A percentile compares a stretch with the other conserved stretches of the same genome.
These are phyloP conservation scores for Magnaporthiopsis incrustans DNA, from an alignment of 2,329 filamentous ascomycete genomes.

Conservation along the genomic window DNA sequence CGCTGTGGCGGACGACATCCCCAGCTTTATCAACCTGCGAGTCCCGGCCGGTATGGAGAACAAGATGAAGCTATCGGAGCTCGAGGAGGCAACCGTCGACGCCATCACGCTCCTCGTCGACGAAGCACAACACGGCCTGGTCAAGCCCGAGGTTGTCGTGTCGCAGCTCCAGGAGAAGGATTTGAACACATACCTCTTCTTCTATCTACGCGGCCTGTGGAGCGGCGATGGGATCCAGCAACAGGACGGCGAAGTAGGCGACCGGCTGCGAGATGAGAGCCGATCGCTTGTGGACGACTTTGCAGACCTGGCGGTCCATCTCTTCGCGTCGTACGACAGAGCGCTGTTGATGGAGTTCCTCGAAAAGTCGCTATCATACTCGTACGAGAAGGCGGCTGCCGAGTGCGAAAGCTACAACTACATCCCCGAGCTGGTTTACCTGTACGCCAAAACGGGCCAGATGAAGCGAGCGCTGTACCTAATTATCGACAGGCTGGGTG, in stretches of 20 bases:
- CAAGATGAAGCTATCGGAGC: constrained; percentile 57
- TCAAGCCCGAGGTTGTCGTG: constrained; percentile 70
- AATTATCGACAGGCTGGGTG: constrained; percentile 86
- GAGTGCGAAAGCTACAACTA: constrained; percentile 77
- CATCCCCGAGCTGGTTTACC: constrained; percentile 87
- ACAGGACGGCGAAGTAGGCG: constrained; percentile 43
- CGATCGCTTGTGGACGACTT: constrained; percentile 73
- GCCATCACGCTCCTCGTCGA: constrained; percentile 81
- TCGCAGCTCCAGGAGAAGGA: constrained; percentile 59
- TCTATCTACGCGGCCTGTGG: constrained; percentile 87
- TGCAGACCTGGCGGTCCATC: constrained; percentile 74
- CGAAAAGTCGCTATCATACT: constrained; percentile 75
- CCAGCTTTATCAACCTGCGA: constrained; percentile 79
- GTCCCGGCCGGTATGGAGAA: constrained; percentile 64
- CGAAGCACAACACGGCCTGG: constrained; percentile 82
- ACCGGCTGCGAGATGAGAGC: constrained; percentile 50
- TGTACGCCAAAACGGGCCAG: constrained; percentile 91
- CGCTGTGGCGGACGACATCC: constrained; percentile 81
- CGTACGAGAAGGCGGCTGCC: constrained; percentile 69
- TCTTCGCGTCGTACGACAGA: constrained; percentile 72
- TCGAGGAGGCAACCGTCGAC: constrained; percentile 74
- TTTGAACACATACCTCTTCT: constrained; percentile 72
- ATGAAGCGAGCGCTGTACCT: constrained; percentile 85
- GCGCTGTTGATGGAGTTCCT: constrained; percentile 79
- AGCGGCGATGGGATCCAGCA: constrained; percentile 58